Base-by-base conservation (phyloP, 2,329 filamentous ascomycete genomes). In the Trematosphaeria pertusa region DNA sequence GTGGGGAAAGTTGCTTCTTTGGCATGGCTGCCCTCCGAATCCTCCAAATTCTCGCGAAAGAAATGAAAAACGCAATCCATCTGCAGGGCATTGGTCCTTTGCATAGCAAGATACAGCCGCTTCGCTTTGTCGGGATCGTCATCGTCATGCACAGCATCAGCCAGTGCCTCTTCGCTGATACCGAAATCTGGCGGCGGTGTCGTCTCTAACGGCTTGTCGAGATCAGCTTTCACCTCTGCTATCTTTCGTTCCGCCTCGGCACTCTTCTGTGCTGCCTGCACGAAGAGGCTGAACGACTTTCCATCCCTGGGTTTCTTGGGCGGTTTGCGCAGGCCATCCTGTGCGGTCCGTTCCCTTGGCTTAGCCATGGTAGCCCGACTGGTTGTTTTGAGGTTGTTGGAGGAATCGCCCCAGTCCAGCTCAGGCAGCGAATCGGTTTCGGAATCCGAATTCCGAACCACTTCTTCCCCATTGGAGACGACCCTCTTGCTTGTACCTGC, bases 371-470 rank as follows among this genome's bases (percentile, higher is more conserved):
- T 32, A 5, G 40, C 49, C 18, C 43, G 41, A 14, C 31, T 46
- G n/a, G 44, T 28, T 2, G 50, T 14, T 28, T 48, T 61, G 21
- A 50, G 30, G 36, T 50, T 56, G 7, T 44, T 28, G 8, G 38
- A 43, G 12, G 50, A 45, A 18, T 50, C 18, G 14, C 59, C 55
- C 22, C 72, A 76, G 47, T 81, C 75, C 0, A 86, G 87, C 37
- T 82, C 79, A 9, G 48, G 48, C 2, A 70, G 46, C 7, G 59
- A 65, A 20, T 79, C 80, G 14, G 81, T 81, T n/a, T 88, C 87
- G 8, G 87, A 87, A 61, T 92, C 89, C 0, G 89, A 91, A 43
- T 83, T 86, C 35, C 79, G 78, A 18, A 92, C 75, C 2, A 72
- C 54, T 8, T 59, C 56, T 41, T 67, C 66, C 2, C 82, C 82